Base-by-base conservation (phyloP, 1,284 basidiomycete genomes). In the Sparassis latifolia region DNA sequence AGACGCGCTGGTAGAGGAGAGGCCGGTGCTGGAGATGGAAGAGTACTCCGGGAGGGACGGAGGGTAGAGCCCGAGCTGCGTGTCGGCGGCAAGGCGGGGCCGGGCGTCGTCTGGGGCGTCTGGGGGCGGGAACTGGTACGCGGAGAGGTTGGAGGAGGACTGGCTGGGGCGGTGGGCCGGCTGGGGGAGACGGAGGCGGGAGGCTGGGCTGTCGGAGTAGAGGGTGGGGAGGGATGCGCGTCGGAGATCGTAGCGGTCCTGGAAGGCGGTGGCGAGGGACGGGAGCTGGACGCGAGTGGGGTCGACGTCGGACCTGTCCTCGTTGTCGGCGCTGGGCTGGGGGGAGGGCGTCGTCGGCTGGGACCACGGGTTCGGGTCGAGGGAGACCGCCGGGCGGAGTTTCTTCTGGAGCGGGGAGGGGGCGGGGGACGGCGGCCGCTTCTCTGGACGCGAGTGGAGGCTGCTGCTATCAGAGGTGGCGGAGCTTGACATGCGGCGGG, bases 241-340 rank as follows among this genome's bases (percentile, higher is more conserved):
- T 47, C 84, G 79, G 51, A 67, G 65, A 46, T 84, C 82, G 59
- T 67, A 67, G 35, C 71, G 71, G 62, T 84, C 84, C 62, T 81
- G 79, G 58, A 87, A 82, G 29, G 81, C 73, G 35, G 79, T 76
- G 56, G 82, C 84, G 58, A 87, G 82, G 56, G 84, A 85, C 3
- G 85, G 85, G 5, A 87, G 74, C 66, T 84, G 82, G 49, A 87
- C 82, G 65, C 80, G 82, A 47, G 73, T 65, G 49, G 72, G 66
- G 55, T 77, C 75, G 56, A 70, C 64, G 50, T 59, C 59, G 52
- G 54, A 54, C 49, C 71, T 71, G 54, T 73, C 66, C 54, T 69
- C 62, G 38, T 52, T 50, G 30, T 53, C 43, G 45, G 59, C 52
- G 43, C 57, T 44, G 51, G 72, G 68, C 29, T 71, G 69, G 30